Percentiles rank a stretch among this genome's conserved stretches.
Evolutionary conservation across 2,329 filamentous ascomycete species (phyloP).

Genomic region (Botryosphaeria dothidea): DNA sequence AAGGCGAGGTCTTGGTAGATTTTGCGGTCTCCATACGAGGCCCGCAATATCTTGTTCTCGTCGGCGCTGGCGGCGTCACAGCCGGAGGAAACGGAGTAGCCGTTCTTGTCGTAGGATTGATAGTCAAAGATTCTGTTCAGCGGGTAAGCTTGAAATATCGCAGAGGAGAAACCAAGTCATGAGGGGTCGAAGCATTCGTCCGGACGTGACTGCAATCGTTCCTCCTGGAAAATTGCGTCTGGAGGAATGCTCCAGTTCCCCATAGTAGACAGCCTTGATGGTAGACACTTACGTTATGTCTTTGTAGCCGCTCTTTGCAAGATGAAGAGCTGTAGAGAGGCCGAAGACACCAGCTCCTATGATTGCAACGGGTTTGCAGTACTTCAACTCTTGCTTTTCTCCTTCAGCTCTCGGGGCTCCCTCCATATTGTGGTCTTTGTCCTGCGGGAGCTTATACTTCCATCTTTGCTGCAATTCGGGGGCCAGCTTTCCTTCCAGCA

Average conservation of each 20-base stretch:
- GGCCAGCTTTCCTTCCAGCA: conserved; percentile 16
- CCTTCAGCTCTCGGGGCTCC: conserved; percentile 11
- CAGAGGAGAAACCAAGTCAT: too few species aligned
- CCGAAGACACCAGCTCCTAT: conserved; percentile 40
- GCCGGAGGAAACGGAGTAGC: conserved; percentile 3
- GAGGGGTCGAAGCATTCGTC: too few species aligned
- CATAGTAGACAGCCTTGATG: background rate
- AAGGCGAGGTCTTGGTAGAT: conserved; percentile 20
- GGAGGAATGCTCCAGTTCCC: background rate
- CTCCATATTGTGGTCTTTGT: conserved; percentile 18
- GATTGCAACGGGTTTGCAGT: conserved; percentile 24
- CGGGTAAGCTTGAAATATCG: background rate
- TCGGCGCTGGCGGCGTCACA: conserved; percentile 20
- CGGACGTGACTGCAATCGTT: too few species aligned
- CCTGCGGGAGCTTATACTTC: conserved; percentile 12
- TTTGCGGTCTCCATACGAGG: conserved; percentile 55
- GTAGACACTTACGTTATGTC: conserved; percentile 15
- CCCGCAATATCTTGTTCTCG: conserved; percentile 60
- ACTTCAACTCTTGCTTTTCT: conserved; percentile 15
- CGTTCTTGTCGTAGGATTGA: conserved; percentile 17
- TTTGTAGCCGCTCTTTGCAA: conserved; percentile 34
- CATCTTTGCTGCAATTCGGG: conserved; percentile 13
- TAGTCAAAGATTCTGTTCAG: conserved; percentile 9
- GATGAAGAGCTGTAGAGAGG: conserved; percentile 40
- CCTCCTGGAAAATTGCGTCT: too few species aligned